A percentile compares a stretch with the other conserved stretches of the same genome.
phyloP scores from a whole-genome alignment of 2,329 filamentous ascomycete species.

The Aspergillus jensenii region DNA sequence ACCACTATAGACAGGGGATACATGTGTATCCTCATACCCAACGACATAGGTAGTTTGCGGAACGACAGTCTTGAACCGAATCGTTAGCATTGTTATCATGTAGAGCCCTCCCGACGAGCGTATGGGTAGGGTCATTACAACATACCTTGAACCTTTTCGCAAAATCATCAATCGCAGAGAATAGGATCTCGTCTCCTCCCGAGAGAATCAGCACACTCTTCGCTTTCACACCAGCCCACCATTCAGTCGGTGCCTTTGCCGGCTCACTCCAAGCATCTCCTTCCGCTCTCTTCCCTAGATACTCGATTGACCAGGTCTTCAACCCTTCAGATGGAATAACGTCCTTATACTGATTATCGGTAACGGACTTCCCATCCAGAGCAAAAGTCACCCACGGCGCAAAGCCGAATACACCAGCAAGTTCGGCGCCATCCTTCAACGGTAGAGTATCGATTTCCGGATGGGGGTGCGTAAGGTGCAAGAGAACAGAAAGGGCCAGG shows the following conservation, averaged over 20 bases:
- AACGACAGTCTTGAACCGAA: slow-evolving; percentile 26
- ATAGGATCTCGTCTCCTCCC: slow-evolving; percentile 55
- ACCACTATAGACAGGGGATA: slow-evolving; percentile 27
- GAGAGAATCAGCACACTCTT: slow-evolving; percentile 52
- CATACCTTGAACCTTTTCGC: slow-evolving; percentile 33
- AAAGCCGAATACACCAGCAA: slow-evolving; percentile 50
- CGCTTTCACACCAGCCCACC: slow-evolving; percentile 53
- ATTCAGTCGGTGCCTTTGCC: slow-evolving; percentile 45
- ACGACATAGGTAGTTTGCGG: slow-evolving; percentile 28
- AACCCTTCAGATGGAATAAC: slow-evolving; percentile 18
- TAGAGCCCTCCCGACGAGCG: neutral
- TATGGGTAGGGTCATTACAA: neutral
- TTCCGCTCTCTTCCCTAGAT: slow-evolving; percentile 37
- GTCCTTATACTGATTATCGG: slow-evolving; percentile 2
- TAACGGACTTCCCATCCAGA: slow-evolving; percentile 4
- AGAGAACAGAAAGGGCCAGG: slow-evolving; percentile 32
- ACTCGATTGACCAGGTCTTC: slow-evolving; percentile 44
- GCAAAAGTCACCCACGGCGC: slow-evolving; percentile 52
- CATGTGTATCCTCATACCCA: slow-evolving; percentile 30
- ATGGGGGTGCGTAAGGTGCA: slow-evolving; percentile 53
- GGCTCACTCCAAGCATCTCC: slow-evolving; percentile 55
- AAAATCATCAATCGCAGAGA: slow-evolving; percentile 36
- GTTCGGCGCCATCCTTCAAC: slow-evolving; percentile 38
- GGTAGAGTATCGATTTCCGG: slow-evolving; percentile 42
- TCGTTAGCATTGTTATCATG: neutral